Evolutionary conservation across 768 basidiomycete genomes (phyloP).

Genomic region (Hygrocybe punicea): DNA sequence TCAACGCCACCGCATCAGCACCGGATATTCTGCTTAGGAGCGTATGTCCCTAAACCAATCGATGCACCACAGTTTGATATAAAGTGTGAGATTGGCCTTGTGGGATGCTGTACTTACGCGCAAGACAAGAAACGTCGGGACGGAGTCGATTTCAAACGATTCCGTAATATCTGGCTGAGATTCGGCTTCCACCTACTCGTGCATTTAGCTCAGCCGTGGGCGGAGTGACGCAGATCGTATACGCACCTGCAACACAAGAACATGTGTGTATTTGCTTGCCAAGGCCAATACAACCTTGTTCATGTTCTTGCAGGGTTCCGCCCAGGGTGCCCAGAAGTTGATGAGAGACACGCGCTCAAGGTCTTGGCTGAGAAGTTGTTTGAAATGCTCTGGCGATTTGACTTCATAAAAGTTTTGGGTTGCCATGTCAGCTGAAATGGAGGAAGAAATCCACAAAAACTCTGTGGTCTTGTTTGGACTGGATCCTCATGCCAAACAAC

Average conservation of each 20-base stretch:
- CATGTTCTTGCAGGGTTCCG: slow-evolving; percentile 87
- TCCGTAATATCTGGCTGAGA: slow-evolving; percentile 78
- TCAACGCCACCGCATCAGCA: slow-evolving; percentile 69
- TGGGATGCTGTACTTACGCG: slow-evolving; percentile 62
- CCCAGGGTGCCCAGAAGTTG: slow-evolving; percentile 95
- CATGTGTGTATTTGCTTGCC: slow-evolving; percentile 61
- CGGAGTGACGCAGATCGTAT: not conserved
- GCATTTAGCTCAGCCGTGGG: not conserved
- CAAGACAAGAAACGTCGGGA: slow-evolving; percentile 81
- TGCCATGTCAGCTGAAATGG: no score
- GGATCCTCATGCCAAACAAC: no score
- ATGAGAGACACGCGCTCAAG: slow-evolving; percentile 79
- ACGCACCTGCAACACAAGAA: slow-evolving; percentile 73
- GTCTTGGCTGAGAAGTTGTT: slow-evolving; percentile 68
- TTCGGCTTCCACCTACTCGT: slow-evolving; percentile 75
- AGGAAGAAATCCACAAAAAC: no score
- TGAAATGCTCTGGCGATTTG: slow-evolving; percentile 67
- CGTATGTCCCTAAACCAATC: slow-evolving; percentile 76
- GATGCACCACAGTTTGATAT: not conserved
- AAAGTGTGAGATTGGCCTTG: no score
- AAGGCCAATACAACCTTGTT: slow-evolving; percentile 74
- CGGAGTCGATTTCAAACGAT: slow-evolving; percentile 87
- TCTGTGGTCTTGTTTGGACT: no score
- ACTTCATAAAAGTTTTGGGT: slow-evolving; percentile 42
- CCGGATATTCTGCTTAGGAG: slow-evolving; percentile 77